Evolutionary conservation across 495 filamentous ascomycete species (phyloP).

Genomic region (Melanomma pulvis-pyrius): DNA sequence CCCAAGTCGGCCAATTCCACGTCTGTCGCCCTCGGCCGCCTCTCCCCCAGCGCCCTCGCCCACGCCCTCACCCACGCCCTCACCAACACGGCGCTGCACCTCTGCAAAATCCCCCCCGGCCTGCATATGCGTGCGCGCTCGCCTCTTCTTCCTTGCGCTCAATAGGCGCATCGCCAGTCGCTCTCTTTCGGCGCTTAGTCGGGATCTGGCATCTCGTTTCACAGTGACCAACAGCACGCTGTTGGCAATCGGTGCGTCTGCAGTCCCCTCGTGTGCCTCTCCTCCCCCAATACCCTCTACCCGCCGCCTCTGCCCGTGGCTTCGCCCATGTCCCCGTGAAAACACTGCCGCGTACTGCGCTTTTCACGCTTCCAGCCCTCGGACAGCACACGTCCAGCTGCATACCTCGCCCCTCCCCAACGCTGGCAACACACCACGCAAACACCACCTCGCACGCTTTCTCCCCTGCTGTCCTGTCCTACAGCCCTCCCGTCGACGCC

Average conservation of each 20-base stretch:
- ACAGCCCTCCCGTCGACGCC: not conserved
- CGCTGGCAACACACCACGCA: not conserved
- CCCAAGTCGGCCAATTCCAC: constrained; percentile 8
- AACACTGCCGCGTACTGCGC: constrained; percentile 4
- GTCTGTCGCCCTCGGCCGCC: constrained; percentile 1
- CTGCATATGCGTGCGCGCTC: not conserved
- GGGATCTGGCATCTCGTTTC: constrained; percentile 43
- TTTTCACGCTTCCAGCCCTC: not conserved
- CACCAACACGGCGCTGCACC: not conserved
- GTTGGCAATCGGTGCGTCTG: constrained; percentile 39
- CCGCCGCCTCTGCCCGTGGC: not conserved
- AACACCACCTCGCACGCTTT: not conserved
- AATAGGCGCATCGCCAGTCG: constrained; percentile 37
- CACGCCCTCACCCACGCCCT: not conserved
- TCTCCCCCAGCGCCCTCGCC: not conserved
- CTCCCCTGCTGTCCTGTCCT: not conserved
- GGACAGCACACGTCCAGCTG: not conserved
- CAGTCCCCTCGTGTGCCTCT: constrained; percentile 29
- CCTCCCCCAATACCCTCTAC: constrained; percentile 15
- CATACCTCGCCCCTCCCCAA: not conserved
- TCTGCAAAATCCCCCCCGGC: not conserved
- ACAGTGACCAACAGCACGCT: constrained; percentile 26
- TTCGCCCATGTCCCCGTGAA: constrained; percentile 20
- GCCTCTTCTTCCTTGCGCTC: constrained; percentile 26
- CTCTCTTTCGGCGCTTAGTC: constrained; percentile 40